Base-by-base conservation (phyloP, 495 filamentous ascomycete species). In the Penicillium taxi region DNA sequence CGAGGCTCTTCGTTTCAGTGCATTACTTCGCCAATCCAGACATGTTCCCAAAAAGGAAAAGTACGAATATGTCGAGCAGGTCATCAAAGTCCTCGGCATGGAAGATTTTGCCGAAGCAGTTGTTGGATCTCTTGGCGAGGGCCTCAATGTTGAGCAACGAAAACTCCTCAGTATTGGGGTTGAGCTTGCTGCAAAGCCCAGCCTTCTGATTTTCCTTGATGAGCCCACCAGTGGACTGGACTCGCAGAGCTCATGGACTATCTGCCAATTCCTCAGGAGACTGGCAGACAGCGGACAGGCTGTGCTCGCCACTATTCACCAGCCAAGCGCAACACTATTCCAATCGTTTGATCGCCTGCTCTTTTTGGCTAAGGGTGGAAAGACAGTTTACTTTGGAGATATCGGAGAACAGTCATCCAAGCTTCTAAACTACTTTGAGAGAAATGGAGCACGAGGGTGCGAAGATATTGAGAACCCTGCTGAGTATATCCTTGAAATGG, bases 291-390 rank as follows among this genome's bases (percentile, higher is more conserved):
- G 75, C 44, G 87, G 87, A 12, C 86, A 93, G 55, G 86, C 88
- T 26, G 80, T 95, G 45, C 75, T 95, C 5, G 86, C 82, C 49
- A 94, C 88, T 2, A 95, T 96, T 37, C 90, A 96, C 58, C 90
- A 96, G 55, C 87, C 87, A 1, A 88, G 82, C 2, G 86, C 86
- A 20, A 78, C 88, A 54, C 69, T 96, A 27, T 93, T 96, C 65
- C 82, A 94, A 52, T 75, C 82, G 28, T 96, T 96, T 50, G 88
- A 96, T 56, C 77, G 84, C 13, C 67, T 96, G 7, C 66, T 93
- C 12, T 89, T 94, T 64, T 67, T 94, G 23, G 78, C 78, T 3
- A 80, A 77, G 36, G 86, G 85, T 20, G 88, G 88, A 19, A 75
- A 70, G 42, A 85, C 85, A 0, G 83, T 94, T 24, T 94, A 94